Percentiles rank a stretch among this genome's conserved stretches.
phyloP scores from a whole-genome alignment of 106 monocot genomes.

The Apostasia ramifera region DNA sequence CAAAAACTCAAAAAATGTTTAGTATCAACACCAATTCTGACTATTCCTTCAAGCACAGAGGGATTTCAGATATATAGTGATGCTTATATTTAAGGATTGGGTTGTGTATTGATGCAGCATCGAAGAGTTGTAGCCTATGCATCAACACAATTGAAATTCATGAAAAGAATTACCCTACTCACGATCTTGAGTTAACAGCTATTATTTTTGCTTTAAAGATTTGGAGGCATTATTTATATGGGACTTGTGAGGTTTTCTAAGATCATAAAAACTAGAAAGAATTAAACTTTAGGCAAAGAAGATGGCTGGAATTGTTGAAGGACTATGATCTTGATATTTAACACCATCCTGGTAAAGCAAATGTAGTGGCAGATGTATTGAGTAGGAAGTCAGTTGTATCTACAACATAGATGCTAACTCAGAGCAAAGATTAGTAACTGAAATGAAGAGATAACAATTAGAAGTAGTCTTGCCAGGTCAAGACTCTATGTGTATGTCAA shows the following conservation, averaged over 20 bases:
- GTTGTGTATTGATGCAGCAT: neutral
- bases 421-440: too few species aligned
- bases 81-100: neutral
- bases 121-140: too few species aligned
- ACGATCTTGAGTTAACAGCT: neutral
- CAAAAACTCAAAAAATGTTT: neutral
- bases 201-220: neutral
- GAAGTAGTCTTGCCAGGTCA: too few species aligned
- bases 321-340: neutral
- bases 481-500: too few species aligned
- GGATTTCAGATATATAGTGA: neutral
- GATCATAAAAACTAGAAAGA: neutral
- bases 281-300: neutral
- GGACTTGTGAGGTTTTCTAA: neutral
- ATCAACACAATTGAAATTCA: neutral
- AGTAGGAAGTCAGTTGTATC: neutral
- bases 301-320: neutral
- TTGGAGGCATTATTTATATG: constrained; percentile 6
- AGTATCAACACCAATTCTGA: neutral
- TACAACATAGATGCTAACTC: too few species aligned
- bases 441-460: too few species aligned
- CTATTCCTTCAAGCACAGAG: neutral
- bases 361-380: neutral
- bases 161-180: neutral
- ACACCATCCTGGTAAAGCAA: neutral